phyloP scores from a whole-genome alignment of 2,329 filamentous ascomycete genomes.

The Ascochyta clinopodiicola region DNA sequence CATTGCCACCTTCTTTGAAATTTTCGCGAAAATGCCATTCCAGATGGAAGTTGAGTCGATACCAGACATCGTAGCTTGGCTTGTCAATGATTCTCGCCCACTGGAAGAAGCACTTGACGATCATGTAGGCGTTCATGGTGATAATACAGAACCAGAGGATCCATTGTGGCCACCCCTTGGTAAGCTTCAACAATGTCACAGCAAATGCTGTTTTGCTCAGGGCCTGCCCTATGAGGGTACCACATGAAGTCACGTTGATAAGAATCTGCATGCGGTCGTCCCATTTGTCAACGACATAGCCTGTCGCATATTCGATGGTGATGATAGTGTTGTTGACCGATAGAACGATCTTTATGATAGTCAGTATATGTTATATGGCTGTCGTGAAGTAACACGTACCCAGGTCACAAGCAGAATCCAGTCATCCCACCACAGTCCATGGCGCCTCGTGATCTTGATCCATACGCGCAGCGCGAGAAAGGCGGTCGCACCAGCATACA shows the following conservation, averaged over 20 bases:
- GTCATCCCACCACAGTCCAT: constrained; percentile 52
- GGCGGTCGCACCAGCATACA: constrained; percentile 46
- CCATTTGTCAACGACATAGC: constrained; percentile 58
- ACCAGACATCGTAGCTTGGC: constrained; percentile 55
- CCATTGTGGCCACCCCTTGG: constrained; percentile 52
- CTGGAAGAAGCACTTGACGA: constrained; percentile 57
- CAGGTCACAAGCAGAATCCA: constrained; percentile 48
- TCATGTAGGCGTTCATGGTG: constrained; percentile 58
- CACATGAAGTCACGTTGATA: constrained; percentile 54
- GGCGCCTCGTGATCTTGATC: constrained; percentile 47
- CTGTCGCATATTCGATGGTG: constrained; percentile 56
- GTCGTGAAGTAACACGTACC: constrained; percentile 33
- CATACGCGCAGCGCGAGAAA: constrained; percentile 47
- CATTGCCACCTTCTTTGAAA: constrained; percentile 60
- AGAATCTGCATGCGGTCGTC: constrained; percentile 61
- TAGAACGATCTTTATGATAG: constrained; percentile 47
- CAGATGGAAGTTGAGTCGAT: constrained; percentile 57
- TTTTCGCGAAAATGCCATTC: constrained; percentile 47
- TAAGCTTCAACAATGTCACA: constrained; percentile 52
- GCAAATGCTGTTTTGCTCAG: constrained; percentile 50
- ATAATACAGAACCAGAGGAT: constrained; percentile 59
- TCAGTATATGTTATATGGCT: constrained; percentile 10
- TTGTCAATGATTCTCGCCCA: constrained; percentile 58
- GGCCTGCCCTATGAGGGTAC: constrained; percentile 48
- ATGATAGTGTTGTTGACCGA: constrained; percentile 55